phyloP scores from a whole-genome alignment of 1,284 basidiomycete species.

The Golubevia sp. region DNA sequence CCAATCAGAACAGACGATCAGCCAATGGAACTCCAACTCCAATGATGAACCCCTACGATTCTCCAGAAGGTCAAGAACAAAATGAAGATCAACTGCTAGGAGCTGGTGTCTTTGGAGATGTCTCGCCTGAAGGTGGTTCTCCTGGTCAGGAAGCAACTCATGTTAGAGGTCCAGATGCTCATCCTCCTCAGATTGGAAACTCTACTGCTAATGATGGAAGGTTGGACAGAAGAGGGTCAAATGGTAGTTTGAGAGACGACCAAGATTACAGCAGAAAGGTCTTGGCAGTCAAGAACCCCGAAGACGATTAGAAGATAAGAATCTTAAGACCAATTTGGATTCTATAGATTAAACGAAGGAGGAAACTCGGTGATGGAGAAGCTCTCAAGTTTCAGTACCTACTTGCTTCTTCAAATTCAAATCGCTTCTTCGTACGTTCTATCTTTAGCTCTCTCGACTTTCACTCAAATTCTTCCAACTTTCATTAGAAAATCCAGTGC shows the following conservation, averaged over 20 bases:
- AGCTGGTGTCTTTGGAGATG: constrained; percentile 37
- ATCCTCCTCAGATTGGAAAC: background rate
- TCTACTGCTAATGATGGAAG: background rate
- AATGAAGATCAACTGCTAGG: constrained; percentile 12
- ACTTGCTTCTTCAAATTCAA: too few species aligned
- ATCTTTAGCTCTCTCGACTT: too few species aligned
- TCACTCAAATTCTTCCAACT: too few species aligned
- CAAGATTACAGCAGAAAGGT: constrained; percentile 39
- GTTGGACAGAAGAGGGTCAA: background rate
- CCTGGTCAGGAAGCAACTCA: constrained; percentile 1
- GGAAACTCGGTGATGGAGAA: too few species aligned
- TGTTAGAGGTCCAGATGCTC: background rate
- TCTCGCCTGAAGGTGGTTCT: constrained; percentile 12
- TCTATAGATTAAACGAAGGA: too few species aligned
- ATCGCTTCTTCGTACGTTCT: too few species aligned
- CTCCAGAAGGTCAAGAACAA: background rate
- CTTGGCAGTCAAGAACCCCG: constrained; percentile 25
- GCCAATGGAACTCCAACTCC: background rate
- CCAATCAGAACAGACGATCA: background rate
- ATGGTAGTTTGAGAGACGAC: constrained; percentile 28
- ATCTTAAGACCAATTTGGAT: too few species aligned
- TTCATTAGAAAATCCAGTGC: too few species aligned
- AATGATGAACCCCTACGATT: background rate
- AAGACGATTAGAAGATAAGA: too few species aligned
- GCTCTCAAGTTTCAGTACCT: too few species aligned